Evolutionary conservation across 2,329 filamentous ascomycete species (phyloP), one percentile per base, ranked within the genome.

Genomic region (Xylariaceae sp.): DNA sequence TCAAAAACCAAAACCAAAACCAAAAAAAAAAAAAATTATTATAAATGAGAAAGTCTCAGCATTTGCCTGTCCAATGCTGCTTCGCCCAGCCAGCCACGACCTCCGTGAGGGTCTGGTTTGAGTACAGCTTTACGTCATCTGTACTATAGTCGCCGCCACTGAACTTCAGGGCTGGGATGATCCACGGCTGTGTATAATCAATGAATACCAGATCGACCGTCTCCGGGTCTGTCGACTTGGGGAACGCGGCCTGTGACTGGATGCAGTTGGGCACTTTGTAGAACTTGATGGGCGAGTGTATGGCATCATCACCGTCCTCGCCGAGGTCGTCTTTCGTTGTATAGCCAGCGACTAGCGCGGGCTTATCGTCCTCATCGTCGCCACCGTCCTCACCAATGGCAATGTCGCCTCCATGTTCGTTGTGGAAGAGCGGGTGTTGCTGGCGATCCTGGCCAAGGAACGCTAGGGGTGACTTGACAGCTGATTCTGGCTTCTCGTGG

Each of bases 151-250:
- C 74, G 1, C 76, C 76, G 0, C 81, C 81, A 30, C 72, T 73
- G 58, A 81, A 78, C 61, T 85, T 83, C 58, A 96, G 74, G 2
- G 90, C 91, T 8, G 87, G 73, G 19, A 95, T 71, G 40, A 97
- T 75, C 80, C 88, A 95, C 7, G 85, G 85, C 71, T 94, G 81
- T 37, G 97, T 85, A 69, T 96, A 99, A 68, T 95, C 91, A 55
- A 95, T 82, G 67, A 95, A 99, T 11, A 96, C 84, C 6, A 99
- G 70, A 69, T 97, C 92, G 0, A 99, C 90, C 0, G 72, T 85
- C 50, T 87, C 81, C 0, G 89, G 88, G 12, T 81, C 74, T 4
- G 68, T 66, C 0, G 69, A 73, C 26, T 71, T 64, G 0, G 85
- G 79, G 63, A 95, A 88, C 1, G 71, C 76, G 62, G 87, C 79